These are phyloP conservation scores for Turnera subulata DNA, from an alignment of 345 rosid species.

Conservation along the genomic window DNA sequence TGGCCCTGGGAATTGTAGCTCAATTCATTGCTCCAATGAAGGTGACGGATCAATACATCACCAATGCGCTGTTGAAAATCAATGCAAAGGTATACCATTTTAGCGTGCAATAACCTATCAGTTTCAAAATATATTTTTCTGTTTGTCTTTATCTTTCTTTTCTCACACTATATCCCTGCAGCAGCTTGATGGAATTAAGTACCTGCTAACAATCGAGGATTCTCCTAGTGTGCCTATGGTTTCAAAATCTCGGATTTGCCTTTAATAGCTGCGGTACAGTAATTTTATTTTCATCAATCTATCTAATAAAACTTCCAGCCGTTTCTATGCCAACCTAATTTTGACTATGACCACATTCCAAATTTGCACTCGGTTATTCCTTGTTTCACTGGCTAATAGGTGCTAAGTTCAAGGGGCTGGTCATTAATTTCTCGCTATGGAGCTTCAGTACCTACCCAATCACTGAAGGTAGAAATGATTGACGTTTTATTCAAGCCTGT, in stretches of 20 bases:
- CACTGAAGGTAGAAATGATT: constrained; percentile 8
- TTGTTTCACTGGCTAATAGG: too few relatives aligned
- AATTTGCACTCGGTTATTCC: too few relatives aligned
- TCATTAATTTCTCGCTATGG: constrained; percentile 13
- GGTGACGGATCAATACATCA: constrained; percentile 77
- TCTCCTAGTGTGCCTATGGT: constrained; percentile 53
- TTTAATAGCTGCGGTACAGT: constrained; percentile 91
- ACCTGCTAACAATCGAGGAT: constrained; percentile 54
- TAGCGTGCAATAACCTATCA: too few relatives aligned
- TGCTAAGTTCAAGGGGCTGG: constrained; percentile 4
- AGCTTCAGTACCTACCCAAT: constrained; percentile 11
- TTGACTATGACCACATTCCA: too few relatives aligned
- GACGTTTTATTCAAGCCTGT: constrained; percentile 12
- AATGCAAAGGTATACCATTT: constrained; percentile 66
- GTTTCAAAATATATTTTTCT: not conserved
- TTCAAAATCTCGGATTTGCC: constrained; percentile 63
- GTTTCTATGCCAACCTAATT: too few relatives aligned
- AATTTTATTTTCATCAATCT: too few relatives aligned
- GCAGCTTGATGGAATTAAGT: constrained; percentile 86
- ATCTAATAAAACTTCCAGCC: not conserved
- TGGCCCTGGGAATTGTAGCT: constrained; percentile 61
- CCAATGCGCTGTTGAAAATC: too few relatives aligned
- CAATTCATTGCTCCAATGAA: constrained; percentile 73
- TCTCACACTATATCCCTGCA: too few relatives aligned
- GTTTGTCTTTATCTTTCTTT: not conserved